These are phyloP conservation scores for Sordaria brevicollis DNA, from an alignment of 495 filamentous ascomycete genomes.

Conservation along the genomic window DNA sequence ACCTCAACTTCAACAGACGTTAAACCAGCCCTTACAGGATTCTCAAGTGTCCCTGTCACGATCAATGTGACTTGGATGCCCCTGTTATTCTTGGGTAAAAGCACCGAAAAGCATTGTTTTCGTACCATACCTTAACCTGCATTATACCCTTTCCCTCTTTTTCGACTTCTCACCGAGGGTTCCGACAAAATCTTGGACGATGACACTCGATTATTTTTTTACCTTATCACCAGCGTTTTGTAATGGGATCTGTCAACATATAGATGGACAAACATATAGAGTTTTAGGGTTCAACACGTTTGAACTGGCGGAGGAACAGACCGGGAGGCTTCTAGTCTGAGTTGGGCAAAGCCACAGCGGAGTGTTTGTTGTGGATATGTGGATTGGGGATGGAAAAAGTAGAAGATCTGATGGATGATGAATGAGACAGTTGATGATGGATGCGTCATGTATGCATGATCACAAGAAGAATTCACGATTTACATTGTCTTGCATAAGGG, in stretches of 20 bases:
- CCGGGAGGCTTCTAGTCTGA: background rate
- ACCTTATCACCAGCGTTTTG: background rate
- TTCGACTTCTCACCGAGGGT: background rate
- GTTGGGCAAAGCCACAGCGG: background rate
- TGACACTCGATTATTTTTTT: background rate
- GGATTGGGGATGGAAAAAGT: background rate
- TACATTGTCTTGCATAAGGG: background rate
- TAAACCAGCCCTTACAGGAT: constrained; percentile 19
- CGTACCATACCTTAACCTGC: background rate
- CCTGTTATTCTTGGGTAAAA: too few relatives aligned
- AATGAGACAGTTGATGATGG: background rate
- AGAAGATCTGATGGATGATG: background rate
- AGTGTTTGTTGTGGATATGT: background rate
- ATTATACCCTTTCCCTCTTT: background rate
- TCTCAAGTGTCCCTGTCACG: too few relatives aligned
- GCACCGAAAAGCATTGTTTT: background rate
- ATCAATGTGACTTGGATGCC: too few relatives aligned
- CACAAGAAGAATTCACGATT: background rate
- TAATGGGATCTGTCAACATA: background rate
- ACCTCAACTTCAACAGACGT: constrained; percentile 54
- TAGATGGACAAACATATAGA: background rate
- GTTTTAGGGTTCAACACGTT: background rate
- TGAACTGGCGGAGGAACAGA: background rate
- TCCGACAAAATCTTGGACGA: background rate
- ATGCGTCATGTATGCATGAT: background rate